Evolutionary conservation across 2,329 filamentous ascomycete species (phyloP).

Genomic region (Ophiostoma pallidulum): DNA sequence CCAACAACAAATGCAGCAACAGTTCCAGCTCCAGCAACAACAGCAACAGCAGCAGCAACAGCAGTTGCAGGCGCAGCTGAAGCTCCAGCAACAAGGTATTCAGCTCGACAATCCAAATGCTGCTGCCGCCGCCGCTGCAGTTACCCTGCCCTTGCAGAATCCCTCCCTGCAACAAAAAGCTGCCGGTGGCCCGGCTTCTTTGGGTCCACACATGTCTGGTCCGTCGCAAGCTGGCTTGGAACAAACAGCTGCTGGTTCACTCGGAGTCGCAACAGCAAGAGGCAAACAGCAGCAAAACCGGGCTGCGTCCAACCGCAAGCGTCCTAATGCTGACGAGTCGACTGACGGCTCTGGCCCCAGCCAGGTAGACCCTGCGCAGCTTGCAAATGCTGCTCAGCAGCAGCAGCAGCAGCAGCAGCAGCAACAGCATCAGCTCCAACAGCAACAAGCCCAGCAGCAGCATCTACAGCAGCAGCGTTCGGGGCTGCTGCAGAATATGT

Average conservation of each 20-base stretch:
- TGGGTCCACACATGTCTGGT: neutral
- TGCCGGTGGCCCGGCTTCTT: neutral
- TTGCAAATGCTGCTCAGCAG: neutral
- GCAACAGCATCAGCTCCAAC: conserved; percentile 13
- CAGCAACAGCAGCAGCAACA: conserved; percentile 10
- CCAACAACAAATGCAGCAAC: conserved; percentile 1
- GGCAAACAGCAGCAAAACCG: conserved; percentile 12
- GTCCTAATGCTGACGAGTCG: conserved; percentile 7
- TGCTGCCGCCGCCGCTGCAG: conserved; percentile 3
- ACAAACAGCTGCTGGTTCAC: neutral
- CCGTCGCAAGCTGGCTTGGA: neutral
- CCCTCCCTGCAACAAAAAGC: conserved; percentile 2
- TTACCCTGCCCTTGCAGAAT: conserved; percentile 1
- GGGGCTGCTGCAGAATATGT: conserved; percentile 22
- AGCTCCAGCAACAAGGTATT: conserved; percentile 18
- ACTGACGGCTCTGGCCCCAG: neutral
- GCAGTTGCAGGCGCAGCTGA: conserved; percentile 13
- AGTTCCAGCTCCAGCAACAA: neutral
- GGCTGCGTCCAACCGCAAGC: conserved; percentile 12
- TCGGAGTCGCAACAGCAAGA: neutral
- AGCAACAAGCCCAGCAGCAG: conserved; percentile 2
- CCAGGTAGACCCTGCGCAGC: too few relatives aligned
- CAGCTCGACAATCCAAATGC: conserved; percentile 14
- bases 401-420: conserved; percentile 16
- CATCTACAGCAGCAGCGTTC: conserved; percentile 18